phyloP scores from a whole-genome alignment of 176 grass and related monocot genomes.

The Oryza longistaminata region DNA sequence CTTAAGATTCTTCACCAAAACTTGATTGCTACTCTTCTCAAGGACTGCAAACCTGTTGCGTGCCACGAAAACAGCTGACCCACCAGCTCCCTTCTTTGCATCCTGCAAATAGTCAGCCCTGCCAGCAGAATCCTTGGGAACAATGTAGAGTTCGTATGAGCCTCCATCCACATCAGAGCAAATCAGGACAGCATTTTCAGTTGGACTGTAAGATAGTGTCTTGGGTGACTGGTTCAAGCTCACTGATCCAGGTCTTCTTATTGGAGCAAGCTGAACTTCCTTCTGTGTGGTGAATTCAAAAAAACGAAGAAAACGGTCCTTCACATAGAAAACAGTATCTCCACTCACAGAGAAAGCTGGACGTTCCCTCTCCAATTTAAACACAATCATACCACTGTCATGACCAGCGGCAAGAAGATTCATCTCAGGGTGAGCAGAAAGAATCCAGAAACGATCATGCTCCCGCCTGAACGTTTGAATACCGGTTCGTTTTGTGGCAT shows the following conservation, averaged over 20 bases:
- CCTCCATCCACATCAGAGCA: conserved; percentile 91
- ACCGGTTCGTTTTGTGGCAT: conserved; percentile 87
- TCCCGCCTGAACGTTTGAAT: conserved; percentile 86
- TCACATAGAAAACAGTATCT: conserved; percentile 81
- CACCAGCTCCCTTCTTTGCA: conserved; percentile 71
- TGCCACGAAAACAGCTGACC: conserved; percentile 83
- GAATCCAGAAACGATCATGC: conserved; percentile 98
- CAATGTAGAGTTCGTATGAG: conserved; percentile 81
- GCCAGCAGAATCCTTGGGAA: conserved; percentile 77
- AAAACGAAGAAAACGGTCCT: conserved; percentile 79
- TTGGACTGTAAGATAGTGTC: conserved; percentile 80
- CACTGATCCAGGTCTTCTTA: conserved; percentile 74
- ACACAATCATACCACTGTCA: conserved; percentile 95
- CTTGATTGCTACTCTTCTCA: conserved; percentile 86
- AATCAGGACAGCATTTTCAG: conserved; percentile 89
- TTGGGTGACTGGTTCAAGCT: conserved; percentile 86
- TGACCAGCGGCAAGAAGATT: conserved; percentile 96
- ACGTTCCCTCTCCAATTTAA: conserved; percentile 88
- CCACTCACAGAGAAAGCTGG: conserved; percentile 74
- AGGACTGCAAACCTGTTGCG: conserved; percentile 89
- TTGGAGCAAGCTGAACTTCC: conserved; percentile 70
- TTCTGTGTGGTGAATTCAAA: conserved; percentile 78
- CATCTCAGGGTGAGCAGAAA: conserved; percentile 88
- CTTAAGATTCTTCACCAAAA: conserved; percentile 83
- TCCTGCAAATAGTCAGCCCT: conserved; percentile 84